Conservation (phyloP, 371 early-diverging fungal genomes). For the Basidiobolus heterosporus region DNA sequence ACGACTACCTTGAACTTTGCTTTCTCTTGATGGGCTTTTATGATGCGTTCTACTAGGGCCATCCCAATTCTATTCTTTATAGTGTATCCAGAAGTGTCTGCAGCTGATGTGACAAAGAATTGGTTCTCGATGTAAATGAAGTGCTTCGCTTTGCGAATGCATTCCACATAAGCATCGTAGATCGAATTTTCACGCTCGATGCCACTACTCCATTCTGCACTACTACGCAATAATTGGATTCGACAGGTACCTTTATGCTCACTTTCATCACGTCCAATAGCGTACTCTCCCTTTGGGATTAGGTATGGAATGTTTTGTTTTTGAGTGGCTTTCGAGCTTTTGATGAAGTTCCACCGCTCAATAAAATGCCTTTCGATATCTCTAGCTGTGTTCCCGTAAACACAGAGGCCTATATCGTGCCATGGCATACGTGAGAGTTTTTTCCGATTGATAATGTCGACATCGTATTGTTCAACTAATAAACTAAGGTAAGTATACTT, state of each 20-base stretch:
- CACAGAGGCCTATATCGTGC: slow-evolving; percentile 70
- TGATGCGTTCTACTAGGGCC: slow-evolving; percentile 64
- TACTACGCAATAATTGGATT: slow-evolving; percentile 51
- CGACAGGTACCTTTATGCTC: slow-evolving; percentile 43
- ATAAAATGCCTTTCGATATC: slow-evolving; percentile 82
- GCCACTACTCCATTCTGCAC: slow-evolving; percentile 48
- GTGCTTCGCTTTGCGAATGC: slow-evolving; percentile 58
- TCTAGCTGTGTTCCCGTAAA: slow-evolving; percentile 33
- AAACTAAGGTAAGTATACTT: too few relatives aligned
- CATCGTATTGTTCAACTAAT: background rate
- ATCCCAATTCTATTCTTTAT: slow-evolving; percentile 14
- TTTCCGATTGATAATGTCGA: background rate
- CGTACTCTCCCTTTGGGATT: slow-evolving; percentile 67
- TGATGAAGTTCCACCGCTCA: slow-evolving; percentile 82
- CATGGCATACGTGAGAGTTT: slow-evolving; percentile 74
- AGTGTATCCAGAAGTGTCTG: slow-evolving; percentile 1
- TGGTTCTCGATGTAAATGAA: slow-evolving; percentile 93
- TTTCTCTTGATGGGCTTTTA: slow-evolving; percentile 46
- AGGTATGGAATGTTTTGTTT: slow-evolving; percentile 45
- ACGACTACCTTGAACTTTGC: slow-evolving; percentile 74
- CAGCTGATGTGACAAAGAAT: slow-evolving; percentile 54
- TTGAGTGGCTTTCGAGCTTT: slow-evolving; percentile 43
- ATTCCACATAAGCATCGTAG: slow-evolving; percentile 60
- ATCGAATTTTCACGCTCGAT: slow-evolving; percentile 55
- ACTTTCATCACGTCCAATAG: slow-evolving; percentile 43